These are phyloP conservation scores for Ophiostoma triangulosporum DNA, from an alignment of 2,329 filamentous ascomycete genomes.

Conservation along the genomic window DNA sequence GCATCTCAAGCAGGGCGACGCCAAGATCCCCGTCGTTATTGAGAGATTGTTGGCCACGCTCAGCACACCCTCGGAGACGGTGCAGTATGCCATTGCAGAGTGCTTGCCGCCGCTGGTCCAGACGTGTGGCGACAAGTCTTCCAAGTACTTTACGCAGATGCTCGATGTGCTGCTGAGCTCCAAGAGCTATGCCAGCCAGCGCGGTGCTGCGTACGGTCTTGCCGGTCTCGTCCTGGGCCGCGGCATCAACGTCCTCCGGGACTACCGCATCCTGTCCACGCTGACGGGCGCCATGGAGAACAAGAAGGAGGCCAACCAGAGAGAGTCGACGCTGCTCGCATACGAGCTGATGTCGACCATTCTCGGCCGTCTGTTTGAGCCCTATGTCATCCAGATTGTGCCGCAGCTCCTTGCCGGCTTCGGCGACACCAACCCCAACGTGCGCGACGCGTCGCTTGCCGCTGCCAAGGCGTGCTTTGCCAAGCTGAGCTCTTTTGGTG, in stretches of 20 bases:
- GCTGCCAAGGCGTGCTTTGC: conserved; percentile 91
- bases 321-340: conserved; percentile 77
- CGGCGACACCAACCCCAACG: conserved; percentile 75
- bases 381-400: conserved; percentile 91
- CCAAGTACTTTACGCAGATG: conserved; percentile 68
- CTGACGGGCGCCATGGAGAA: conserved; percentile 79
- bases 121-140: conserved; percentile 62
- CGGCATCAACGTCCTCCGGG: conserved; percentile 67
- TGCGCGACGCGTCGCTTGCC: conserved; percentile 83
- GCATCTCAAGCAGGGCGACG: conserved; percentile 73
- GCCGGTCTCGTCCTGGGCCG: conserved; percentile 82
- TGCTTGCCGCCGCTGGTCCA: conserved; percentile 85
- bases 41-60: conserved; percentile 75
- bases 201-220: conserved; percentile 88
- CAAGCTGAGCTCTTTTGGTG: conserved; percentile 85
- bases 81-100: conserved; percentile 91
- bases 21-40: conserved; percentile 77
- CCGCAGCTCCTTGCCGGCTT: conserved; percentile 82
- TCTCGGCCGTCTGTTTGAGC: conserved; percentile 81
- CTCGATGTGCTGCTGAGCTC: conserved; percentile 70
- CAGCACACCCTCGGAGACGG: conserved; percentile 88
- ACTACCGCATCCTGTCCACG: conserved; percentile 73
- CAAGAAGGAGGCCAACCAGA: conserved; percentile 80
- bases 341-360: conserved; percentile 83
- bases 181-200: conserved; percentile 83